These are phyloP conservation scores for Gigaspora rosea DNA, from an alignment of 192 early-diverging fungal genomes.

Conservation along the genomic window DNA sequence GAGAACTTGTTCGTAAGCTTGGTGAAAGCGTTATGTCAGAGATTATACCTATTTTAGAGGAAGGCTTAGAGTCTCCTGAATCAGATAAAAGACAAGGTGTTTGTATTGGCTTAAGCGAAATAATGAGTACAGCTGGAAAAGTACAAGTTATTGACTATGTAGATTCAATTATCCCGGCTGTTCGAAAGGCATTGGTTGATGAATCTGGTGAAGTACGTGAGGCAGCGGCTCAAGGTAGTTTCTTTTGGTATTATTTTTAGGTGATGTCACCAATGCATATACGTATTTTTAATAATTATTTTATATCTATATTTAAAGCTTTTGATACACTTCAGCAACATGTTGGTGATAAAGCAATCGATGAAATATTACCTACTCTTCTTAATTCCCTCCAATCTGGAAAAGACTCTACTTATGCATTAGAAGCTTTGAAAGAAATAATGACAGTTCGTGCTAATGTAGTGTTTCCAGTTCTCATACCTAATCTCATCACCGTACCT, in stretches of 20 bases:
- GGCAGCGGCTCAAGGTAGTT: constrained; percentile 77
- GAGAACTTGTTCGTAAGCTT: constrained; percentile 92
- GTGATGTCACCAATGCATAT: background rate
- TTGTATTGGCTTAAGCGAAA: constrained; percentile 89
- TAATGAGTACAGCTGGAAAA: constrained; percentile 84
- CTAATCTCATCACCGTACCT: constrained; percentile 85
- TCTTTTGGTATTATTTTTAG: background rate
- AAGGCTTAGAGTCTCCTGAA: constrained; percentile 68
- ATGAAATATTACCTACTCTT: constrained; percentile 87
- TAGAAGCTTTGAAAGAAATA: constrained; percentile 95
- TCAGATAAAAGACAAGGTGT: constrained; percentile 85
- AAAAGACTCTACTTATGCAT: constrained; percentile 69
- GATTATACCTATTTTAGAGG: constrained; percentile 90
- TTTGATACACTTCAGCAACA: constrained; percentile 94
- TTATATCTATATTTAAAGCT: constrained; percentile 41
- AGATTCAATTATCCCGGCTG: constrained; percentile 78
- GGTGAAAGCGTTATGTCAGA: constrained; percentile 87
- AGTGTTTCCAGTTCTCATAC: constrained; percentile 98
- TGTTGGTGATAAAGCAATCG: constrained; percentile 90
- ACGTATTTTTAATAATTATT: no score
- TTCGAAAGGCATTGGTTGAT: constrained; percentile 85
- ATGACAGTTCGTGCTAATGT: constrained; percentile 96
- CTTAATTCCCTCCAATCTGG: constrained; percentile 73
- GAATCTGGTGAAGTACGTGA: constrained; percentile 84
- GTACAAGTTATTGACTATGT: constrained; percentile 82